These are phyloP conservation scores for Thelonectria rubi DNA, from an alignment of 2,329 filamentous ascomycete species.

Conservation along the genomic window DNA sequence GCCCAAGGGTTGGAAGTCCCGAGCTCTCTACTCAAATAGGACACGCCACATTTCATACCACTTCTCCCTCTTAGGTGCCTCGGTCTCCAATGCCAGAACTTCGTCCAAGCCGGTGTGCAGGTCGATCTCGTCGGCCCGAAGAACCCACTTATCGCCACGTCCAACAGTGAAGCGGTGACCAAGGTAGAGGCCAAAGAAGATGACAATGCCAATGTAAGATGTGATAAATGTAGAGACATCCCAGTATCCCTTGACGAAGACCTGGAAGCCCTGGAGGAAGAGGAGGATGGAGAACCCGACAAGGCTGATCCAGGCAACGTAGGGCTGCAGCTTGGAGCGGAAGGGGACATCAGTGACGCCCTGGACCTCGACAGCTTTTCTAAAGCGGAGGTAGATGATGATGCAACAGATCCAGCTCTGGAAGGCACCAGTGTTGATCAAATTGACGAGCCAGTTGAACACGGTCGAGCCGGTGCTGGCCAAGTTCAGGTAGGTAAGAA, in stretches of 20 bases:
- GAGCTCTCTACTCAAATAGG: slow-evolving; percentile 19
- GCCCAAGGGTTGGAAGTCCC: neutral
- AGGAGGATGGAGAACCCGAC: slow-evolving; percentile 17
- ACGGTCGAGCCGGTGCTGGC: slow-evolving; percentile 15
- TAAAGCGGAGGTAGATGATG: slow-evolving; percentile 25
- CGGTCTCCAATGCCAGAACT: slow-evolving; percentile 17
- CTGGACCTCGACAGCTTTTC: slow-evolving; percentile 21
- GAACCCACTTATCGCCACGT: slow-evolving; percentile 6
- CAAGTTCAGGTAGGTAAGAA: slow-evolving; percentile 27
- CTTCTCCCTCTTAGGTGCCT: slow-evolving; percentile 5
- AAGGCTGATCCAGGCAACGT: slow-evolving; percentile 14
- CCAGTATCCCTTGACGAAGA: slow-evolving; percentile 24
- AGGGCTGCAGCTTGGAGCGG: slow-evolving; percentile 23
- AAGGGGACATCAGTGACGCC: slow-evolving; percentile 21
- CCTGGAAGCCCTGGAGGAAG: slow-evolving; percentile 24
- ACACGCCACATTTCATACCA: slow-evolving; percentile 20
- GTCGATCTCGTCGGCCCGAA: slow-evolving; percentile 16
- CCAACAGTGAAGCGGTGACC: slow-evolving; percentile 19
- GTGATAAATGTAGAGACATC: slow-evolving; percentile 19
- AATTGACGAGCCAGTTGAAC: slow-evolving; percentile 30
- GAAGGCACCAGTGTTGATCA: slow-evolving; percentile 26
- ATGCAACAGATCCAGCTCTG: slow-evolving; percentile 27
- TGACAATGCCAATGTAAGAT: slow-evolving; percentile 23
- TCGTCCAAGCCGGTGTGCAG: slow-evolving; percentile 16
- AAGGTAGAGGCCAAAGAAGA: slow-evolving; percentile 20